Base-by-base conservation (phyloP, 257 asterid genomes). In the Lithospermum erythrorhizon region DNA sequence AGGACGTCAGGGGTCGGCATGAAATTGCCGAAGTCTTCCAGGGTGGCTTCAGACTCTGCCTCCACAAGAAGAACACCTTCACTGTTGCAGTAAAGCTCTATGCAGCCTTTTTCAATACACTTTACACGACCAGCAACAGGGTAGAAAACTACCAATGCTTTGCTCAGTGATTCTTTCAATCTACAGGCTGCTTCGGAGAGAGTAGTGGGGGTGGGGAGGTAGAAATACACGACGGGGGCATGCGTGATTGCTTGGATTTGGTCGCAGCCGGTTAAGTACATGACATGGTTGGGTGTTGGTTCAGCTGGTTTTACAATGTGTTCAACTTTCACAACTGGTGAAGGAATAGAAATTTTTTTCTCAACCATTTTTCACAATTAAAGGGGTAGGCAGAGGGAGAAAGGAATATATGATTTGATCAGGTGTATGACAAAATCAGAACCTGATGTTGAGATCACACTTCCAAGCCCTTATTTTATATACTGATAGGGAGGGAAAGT, bases 251-350 rank as follows among this genome's bases (percentile, higher is more conserved):
- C 81, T 59, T 75, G 72, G 59, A 79, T 74, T 64, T 82, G 86
- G 63, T 85, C 94, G 37, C 79, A 73, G 0, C 79, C 61, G 23
- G 80, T 75, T 7, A 81, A 0, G 70, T 72, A 72, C 81, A 81
- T 68, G 23, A 54, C 57, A 56, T 61, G 79, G 11, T 73, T 30
- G 13, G 86, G 87, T 18, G 76, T 72, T 11, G 74, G 70, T 65
- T 77, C 81, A n/a, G 85, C 79, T 48, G 95, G 91, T 63, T 73
- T 73, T n/a, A 83, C 86, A 7, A 70, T 55, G 66, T 79, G 79
- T 8, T 85, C 72, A 3, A 77, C 84, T 55, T 67, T 79, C 21
- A 79, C 8, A 61, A 19, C 53, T 13, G 32, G 29, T 29, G 29
- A 20, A 24, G 51, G 48, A 13, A 21, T 41, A 11, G 22, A 6